Evolutionary conservation across 768 basidiomycete genomes (phyloP).

Genomic region (Leccinum fibrillosum): DNA sequence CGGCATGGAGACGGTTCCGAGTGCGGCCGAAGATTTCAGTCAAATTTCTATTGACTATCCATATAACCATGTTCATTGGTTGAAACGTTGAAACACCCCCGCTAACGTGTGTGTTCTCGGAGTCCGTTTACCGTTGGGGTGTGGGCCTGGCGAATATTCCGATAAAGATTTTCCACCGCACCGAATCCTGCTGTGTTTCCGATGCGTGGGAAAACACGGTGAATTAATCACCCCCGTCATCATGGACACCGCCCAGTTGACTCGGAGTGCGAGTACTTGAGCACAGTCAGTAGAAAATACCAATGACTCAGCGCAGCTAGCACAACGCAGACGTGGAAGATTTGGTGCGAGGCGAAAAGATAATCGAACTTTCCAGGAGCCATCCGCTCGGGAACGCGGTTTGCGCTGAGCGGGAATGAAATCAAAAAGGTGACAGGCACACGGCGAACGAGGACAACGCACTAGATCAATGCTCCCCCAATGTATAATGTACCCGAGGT

Average conservation of each 20-base stretch:
- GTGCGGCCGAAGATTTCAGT: constrained; percentile 13
- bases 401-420: constrained; percentile 60
- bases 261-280: constrained; percentile 54
- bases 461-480: constrained; percentile 79
- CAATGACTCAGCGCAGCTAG: constrained; percentile 70
- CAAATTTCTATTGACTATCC: constrained; percentile 30
- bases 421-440: constrained; percentile 22
- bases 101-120: constrained; percentile 28
- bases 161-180: constrained; percentile 21
- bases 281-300: constrained; percentile 49
- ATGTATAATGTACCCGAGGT: constrained; percentile 75
- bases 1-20: constrained; percentile 22
- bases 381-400: constrained; percentile 75
- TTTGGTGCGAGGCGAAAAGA: constrained; percentile 81
- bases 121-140: constrained; percentile 24
- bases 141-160: constrained; percentile 19
- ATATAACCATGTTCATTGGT: constrained; percentile 28
- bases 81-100: constrained; percentile 17
- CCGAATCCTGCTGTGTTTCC: constrained; percentile 10
- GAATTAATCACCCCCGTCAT: constrained; percentile 23
- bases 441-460: constrained; percentile 39
- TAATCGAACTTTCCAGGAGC: constrained; percentile 77
- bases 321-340: constrained; percentile 83
- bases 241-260: constrained; percentile 9
- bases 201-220: constrained; percentile 24